Evolutionary conservation across 345 rosid species (phyloP).

Genomic region (Populus ilicifolia): DNA sequence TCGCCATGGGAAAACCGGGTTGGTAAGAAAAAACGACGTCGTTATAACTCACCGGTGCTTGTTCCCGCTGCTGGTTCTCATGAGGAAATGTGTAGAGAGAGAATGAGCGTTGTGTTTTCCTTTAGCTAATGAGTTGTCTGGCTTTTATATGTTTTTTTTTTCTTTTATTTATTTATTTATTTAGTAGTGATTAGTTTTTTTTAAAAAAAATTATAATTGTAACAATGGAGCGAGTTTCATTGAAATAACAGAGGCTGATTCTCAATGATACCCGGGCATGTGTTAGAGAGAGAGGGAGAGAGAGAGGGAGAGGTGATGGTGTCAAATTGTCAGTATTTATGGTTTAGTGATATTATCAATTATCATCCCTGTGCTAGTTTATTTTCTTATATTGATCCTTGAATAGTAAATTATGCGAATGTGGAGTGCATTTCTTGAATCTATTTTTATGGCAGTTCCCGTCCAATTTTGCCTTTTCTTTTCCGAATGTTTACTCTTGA

Average conservation of each 20-base stretch:
- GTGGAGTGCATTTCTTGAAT: background rate
- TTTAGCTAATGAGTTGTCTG: constrained; percentile 19
- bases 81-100: constrained; percentile 11
- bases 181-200: background rate
- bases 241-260: constrained; percentile 14
- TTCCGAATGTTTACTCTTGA: too few relatives aligned
- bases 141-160: constrained; percentile 12
- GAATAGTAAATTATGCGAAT: background rate
- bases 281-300: background rate
- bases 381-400: background rate
- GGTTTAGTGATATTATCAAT: background rate
- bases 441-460: too few relatives aligned
- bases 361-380: background rate
- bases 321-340: background rate
- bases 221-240: background rate
- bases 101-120: background rate
- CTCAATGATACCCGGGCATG: background rate
- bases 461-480: too few relatives aligned
- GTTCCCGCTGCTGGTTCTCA: constrained; percentile 9
- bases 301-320: background rate
- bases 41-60: background rate
- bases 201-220: background rate
- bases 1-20: constrained; percentile 21
- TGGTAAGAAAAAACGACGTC: background rate
- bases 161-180: background rate